Evolutionary conservation across 306 rosid genomes (phyloP), one percentile per base, ranked within the genome.

Genomic region (Ceratonia siliqua): DNA sequence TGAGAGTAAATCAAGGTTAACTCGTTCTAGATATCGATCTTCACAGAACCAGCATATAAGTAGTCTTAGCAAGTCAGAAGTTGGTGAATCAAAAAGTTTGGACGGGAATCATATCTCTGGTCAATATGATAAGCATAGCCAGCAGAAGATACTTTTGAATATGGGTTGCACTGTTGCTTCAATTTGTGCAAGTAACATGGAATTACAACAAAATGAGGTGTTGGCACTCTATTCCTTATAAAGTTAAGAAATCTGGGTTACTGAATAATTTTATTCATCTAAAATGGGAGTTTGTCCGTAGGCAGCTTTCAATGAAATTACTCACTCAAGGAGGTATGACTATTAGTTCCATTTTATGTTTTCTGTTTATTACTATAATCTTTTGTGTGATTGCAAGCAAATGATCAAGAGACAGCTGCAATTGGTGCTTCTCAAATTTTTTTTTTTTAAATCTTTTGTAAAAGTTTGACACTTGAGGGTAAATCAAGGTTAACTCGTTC

Each of bases 281-380:
- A 42, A 94, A 89, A 76, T 94, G 98, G 97, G 98, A 94, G 82
- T 87, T 79, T 82, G 82, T 81, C 69, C 89, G 97, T 5, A 83
- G 96, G 81, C 73, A 83, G 66, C 90, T 85, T 82, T 85, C 82
- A 14, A 66, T 89, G 82, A 87, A 87, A 83, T 82, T 87, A 54
- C 91, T 89, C 75, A 75, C 80, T 35, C 76, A 87, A 83, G 32
- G 88, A 87, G 98, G 98, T 91, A 88, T 25, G 81, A 21, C 3
- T 57, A 20, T n/a, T n/a, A n/a, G n/a, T n/a, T n/a, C 70, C 24
- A 24, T 72, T 67, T 43, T 77, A 52, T 46, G 72, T 78, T 66
- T 74, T 73, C 10, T 72, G 35, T 12, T 73, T 56, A 20, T 62
- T 36, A 8, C 24, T 36, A 49, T 71, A 22, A 28, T 50, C 22